A percentile compares a stretch with the other conserved stretches of the same genome.
Conservation (phyloP, 768 basidiomycete genomes). For the Kwoniella newhampshirensis region DNA sequence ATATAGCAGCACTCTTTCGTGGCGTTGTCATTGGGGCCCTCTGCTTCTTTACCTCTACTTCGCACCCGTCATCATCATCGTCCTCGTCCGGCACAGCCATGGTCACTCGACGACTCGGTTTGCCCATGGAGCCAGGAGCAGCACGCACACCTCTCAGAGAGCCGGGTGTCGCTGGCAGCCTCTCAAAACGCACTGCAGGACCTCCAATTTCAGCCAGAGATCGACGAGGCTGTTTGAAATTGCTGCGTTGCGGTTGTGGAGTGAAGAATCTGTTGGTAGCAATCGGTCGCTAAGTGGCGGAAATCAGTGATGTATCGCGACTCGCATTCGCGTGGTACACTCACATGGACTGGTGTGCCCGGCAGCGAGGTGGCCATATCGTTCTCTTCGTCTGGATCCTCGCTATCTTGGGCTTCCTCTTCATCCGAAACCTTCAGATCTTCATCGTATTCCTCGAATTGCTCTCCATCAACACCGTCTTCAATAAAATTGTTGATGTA, state of each 20-base stretch:
- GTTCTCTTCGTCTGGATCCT: background rate
- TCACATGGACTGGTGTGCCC: conserved; percentile 13
- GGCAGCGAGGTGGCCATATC: conserved; percentile 15
- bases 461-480: conserved; percentile 2
- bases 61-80: conserved; percentile 10
- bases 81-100: conserved; percentile 5
- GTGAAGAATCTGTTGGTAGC: conserved; percentile 39
- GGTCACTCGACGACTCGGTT: conserved; percentile 21
- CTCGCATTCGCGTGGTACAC: background rate
- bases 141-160: conserved; percentile 12
- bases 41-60: conserved; percentile 7
- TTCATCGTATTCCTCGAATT: conserved; percentile 9
- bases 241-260: conserved; percentile 36
- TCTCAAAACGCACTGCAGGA: conserved; percentile 35
- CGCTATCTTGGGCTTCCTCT: conserved; percentile 1
- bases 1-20: conserved; percentile 6
- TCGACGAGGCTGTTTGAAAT: conserved; percentile 24
- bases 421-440: conserved; percentile 1
- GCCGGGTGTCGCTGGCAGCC: conserved; percentile 25
- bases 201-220: conserved; percentile 37
- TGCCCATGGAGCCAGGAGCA: conserved; percentile 31
- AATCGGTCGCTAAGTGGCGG: conserved; percentile 14
- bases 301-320: background rate
- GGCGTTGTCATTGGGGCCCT: conserved; percentile 10
- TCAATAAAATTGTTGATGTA: conserved; percentile 16